Evolutionary conservation across 345 rosid genomes (phyloP).

Genomic region (Dovyalis caffra): DNA sequence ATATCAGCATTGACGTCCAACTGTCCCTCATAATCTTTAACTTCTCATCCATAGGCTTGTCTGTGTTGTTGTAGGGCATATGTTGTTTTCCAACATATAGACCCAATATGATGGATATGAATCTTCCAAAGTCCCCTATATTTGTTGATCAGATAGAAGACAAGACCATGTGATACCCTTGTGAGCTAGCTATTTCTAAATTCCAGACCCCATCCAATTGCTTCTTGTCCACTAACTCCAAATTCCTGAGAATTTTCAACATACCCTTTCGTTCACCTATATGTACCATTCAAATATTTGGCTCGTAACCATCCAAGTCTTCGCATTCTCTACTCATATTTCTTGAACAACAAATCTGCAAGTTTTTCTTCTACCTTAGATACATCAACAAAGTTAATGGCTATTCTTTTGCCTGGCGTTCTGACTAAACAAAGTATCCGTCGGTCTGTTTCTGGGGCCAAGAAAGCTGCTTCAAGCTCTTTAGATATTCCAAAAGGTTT

Average conservation of each 20-base stretch:
- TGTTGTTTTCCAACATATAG: not conserved
- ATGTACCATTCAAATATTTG: not conserved
- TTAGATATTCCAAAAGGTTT: slow-evolving; percentile 13
- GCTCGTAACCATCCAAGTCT: not conserved
- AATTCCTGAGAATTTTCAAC: not conserved
- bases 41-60: too few species aligned
- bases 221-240: not conserved
- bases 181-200: not conserved
- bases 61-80: not conserved
- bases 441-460: not conserved
- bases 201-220: not conserved
- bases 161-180: not conserved
- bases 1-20: not conserved
- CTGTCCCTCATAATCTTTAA: not conserved
- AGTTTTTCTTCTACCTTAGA: not conserved
- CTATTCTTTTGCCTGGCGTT: slow-evolving; percentile 1
- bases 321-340: not conserved
- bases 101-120: not conserved
- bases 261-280: not conserved
- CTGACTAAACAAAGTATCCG: slow-evolving; percentile 3
- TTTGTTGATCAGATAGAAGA: not conserved
- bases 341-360: not conserved
- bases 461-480: not conserved
- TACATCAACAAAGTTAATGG: not conserved
- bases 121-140: not conserved